Conservation (phyloP, 192 early-diverging fungal species). For the Lobosporangium transversale region DNA sequence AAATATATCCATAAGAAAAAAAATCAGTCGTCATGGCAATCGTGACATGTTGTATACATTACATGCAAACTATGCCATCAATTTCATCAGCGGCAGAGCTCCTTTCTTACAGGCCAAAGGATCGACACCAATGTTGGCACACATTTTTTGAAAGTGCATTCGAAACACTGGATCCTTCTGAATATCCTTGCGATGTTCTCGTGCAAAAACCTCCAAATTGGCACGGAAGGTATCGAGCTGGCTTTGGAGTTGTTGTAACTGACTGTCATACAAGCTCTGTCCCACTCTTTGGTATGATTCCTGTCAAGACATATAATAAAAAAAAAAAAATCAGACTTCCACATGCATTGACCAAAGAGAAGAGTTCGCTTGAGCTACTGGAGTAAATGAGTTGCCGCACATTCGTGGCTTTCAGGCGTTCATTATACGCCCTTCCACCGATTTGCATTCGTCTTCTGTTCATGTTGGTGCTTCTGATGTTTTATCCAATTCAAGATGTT, state of each 20-base stretch:
- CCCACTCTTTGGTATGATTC: conserved; percentile 42
- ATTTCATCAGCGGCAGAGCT: no score
- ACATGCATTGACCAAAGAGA: neutral
- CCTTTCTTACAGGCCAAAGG: conserved; percentile 80
- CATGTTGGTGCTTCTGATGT: conserved; percentile 17
- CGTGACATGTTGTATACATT: no score
- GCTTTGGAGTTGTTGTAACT: conserved; percentile 60
- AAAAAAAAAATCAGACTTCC: no score
- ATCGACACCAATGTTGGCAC: conserved; percentile 92
- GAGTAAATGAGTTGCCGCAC: conserved; percentile 4
- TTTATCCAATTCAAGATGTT: neutral
- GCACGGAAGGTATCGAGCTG: conserved; percentile 80
- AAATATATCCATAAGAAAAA: neutral
- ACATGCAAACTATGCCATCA: no score
- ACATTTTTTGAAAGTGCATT: conserved; percentile 93
- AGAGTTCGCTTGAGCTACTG: no score
- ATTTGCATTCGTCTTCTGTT: conserved; percentile 41
- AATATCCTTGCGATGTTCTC: conserved; percentile 88
- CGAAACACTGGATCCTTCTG: conserved; percentile 86
- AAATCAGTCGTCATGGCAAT: conserved; percentile 62
- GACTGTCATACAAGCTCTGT: conserved; percentile 36
- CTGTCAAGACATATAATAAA: no score
- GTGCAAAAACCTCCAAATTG: conserved; percentile 88
- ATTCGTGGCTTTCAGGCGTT: conserved; percentile 39
- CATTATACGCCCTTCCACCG: conserved; percentile 33